Evolutionary conservation across 345 rosid species (phyloP).

Genomic region (Noccaea caerulescens): DNA sequence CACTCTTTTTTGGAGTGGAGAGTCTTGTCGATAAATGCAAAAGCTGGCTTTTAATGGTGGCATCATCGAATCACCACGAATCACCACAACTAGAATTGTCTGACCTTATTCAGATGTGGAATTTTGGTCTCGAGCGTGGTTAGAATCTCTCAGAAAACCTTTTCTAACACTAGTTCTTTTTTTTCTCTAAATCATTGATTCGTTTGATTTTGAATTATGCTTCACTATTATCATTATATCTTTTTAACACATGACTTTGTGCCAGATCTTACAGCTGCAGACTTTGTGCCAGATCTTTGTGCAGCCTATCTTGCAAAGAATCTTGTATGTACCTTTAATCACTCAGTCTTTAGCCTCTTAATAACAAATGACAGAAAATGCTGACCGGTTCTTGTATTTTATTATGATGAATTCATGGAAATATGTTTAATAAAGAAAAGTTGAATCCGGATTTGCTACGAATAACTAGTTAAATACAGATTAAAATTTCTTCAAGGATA

Average conservation of each 20-base stretch:
- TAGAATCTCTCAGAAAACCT: slow-evolving; percentile 29
- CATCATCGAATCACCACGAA: slow-evolving; percentile 44
- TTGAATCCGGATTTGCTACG: background rate
- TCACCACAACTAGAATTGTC: slow-evolving; percentile 46
- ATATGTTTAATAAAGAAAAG: background rate
- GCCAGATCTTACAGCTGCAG: slow-evolving; percentile 63
- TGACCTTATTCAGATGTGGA: slow-evolving; percentile 71
- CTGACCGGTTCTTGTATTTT: background rate
- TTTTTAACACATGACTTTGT: slow-evolving; percentile 48
- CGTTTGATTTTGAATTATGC: background rate
- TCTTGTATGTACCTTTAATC: slow-evolving; percentile 57
- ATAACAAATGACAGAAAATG: background rate
- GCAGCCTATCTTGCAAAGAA: slow-evolving; percentile 69
- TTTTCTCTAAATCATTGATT: slow-evolving; percentile 5
- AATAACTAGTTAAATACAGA: background rate
- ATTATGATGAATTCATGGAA: background rate
- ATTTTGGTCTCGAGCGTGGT: slow-evolving; percentile 69
- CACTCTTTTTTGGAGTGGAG: slow-evolving; percentile 72
- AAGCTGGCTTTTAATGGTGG: slow-evolving; percentile 49
- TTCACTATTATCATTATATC: slow-evolving; percentile 4
- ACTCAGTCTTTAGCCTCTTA: slow-evolving; percentile 2
- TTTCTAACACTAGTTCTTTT: slow-evolving; percentile 4
- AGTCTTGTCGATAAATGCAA: slow-evolving; percentile 56
- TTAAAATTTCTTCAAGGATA: background rate
- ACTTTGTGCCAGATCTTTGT: slow-evolving; percentile 62